Conservation (phyloP, 768 basidiomycete genomes). For the Chlorophyllum brunneum region DNA sequence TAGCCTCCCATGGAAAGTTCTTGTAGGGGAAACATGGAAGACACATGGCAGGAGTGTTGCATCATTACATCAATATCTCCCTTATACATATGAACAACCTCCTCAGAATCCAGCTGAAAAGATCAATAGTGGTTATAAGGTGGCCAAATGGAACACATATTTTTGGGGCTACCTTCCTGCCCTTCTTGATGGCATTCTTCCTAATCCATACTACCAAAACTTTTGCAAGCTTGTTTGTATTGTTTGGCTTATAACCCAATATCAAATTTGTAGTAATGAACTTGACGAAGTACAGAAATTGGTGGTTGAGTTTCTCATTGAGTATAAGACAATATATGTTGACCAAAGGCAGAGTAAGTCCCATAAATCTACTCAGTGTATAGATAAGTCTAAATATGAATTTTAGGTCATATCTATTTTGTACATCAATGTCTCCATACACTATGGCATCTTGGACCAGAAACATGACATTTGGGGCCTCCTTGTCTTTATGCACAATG, state of each 20-base stretch:
- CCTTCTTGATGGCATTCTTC: conserved; percentile 25
- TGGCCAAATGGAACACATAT: conserved; percentile 29
- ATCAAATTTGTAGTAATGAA: not conserved
- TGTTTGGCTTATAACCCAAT: conserved; percentile 18
- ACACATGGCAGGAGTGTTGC: conserved; percentile 29
- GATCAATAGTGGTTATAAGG: conserved; percentile 35
- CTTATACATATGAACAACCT: conserved; percentile 22
- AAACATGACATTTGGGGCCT: conserved; percentile 27
- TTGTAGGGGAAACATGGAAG: conserved; percentile 33
- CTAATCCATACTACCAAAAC: conserved; percentile 22
- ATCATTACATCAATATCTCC: conserved; percentile 17
- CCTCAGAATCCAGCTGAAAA: conserved; percentile 30
- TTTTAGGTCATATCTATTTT: conserved; percentile 5
- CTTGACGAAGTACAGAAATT: not conserved
- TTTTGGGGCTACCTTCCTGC: conserved; percentile 31
- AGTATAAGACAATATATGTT: not conserved
- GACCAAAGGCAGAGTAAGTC: too few species aligned
- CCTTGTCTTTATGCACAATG: conserved; percentile 21
- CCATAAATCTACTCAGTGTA: too few species aligned
- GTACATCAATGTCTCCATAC: conserved; percentile 30
- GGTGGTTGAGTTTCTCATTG: conserved; percentile 1
- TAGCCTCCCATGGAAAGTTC: conserved; percentile 20
- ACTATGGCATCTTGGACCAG: conserved; percentile 25
- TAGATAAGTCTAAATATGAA: too few species aligned
- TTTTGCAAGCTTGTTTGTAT: conserved; percentile 29